Conservation (phyloP, 2,329 filamentous ascomycete species). For the Fusarium praegraminearum region DNA sequence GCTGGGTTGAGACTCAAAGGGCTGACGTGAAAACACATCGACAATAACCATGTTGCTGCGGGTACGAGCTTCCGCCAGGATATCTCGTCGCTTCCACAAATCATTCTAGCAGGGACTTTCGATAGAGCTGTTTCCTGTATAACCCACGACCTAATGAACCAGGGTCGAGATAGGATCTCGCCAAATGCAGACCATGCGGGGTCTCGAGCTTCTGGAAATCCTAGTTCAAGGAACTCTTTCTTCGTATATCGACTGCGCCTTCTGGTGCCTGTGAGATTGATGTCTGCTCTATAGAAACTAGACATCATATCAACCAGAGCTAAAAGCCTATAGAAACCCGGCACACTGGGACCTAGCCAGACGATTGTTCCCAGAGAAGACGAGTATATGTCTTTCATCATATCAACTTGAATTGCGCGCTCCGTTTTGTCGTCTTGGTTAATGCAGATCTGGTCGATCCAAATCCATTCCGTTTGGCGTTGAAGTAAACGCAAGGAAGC, state of each 20-base stretch:
- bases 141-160: neutral
- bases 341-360: neutral
- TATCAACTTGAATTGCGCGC: neutral
- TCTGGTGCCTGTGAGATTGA: neutral
- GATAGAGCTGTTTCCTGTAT: neutral
- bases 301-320: accelerated
- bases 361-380: neutral
- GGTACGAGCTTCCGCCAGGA: neutral
- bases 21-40: neutral
- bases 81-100: accelerated
- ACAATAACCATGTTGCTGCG: neutral
- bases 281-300: accelerated
- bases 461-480: neutral
- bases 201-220: neutral
- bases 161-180: neutral
- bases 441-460: neutral
- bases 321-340: accelerated
- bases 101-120: neutral
- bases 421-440: neutral
- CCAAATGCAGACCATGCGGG: neutral
- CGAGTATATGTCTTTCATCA: neutral
- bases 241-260: neutral
- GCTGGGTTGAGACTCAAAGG: accelerated
- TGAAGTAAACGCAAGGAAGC: neutral
- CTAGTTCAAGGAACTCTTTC: accelerated